Evolutionary conservation across 305 asterid genomes (phyloP), one percentile per base, ranked within the genome.

Genomic region (Fraxinus nigra): DNA sequence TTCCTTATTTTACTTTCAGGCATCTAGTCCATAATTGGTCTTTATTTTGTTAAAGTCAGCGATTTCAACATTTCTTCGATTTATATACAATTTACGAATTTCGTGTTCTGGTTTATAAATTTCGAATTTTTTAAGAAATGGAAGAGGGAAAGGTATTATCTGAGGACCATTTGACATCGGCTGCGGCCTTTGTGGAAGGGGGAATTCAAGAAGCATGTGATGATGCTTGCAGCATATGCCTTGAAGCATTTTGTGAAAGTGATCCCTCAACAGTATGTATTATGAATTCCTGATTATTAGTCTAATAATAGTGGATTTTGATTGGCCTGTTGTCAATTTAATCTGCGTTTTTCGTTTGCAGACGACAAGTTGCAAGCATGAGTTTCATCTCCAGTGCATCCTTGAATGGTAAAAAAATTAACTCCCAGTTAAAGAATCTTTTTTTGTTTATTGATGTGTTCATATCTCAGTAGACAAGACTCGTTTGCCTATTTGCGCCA

Each of bases 141-240:
- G 98, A 93, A 84, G 97, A 93, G 72, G 89, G 88, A 80, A 90
- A 86, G 82, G 78, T 76, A 56, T 81, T 76, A 61, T 81, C 92
- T 35, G 95, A 92, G 84, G 89, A 72, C 86, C 92, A 83, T 77
- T 80, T 93, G 92, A 90, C 93, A 70, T 95, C 97, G 26, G 94
- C 98, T 18, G 95, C 92, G 4, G 97, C 98, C 48, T 93, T 93
- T 79, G 97, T 94, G 54, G 97, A 93, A 87, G 97, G 98, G 76
- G 98, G 97, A 84, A 87, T 95, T 75, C 98, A 93, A 82, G 97
- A 94, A 38, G 92, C 98, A 61, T 93, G 94, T 80, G 93, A 94
- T 87, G 97, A 93, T 87, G 84, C 97, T 86, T 95, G 98, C 90
- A 92, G 98, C 87, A 93, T 95, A 87, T 95, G 98, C 85, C 98